A percentile compares a stretch with the other conserved stretches of the same genome.
Evolutionary conservation across 805 yeast species (phyloP).

Genomic region (Cyberlindnera misumaiensis): DNA sequence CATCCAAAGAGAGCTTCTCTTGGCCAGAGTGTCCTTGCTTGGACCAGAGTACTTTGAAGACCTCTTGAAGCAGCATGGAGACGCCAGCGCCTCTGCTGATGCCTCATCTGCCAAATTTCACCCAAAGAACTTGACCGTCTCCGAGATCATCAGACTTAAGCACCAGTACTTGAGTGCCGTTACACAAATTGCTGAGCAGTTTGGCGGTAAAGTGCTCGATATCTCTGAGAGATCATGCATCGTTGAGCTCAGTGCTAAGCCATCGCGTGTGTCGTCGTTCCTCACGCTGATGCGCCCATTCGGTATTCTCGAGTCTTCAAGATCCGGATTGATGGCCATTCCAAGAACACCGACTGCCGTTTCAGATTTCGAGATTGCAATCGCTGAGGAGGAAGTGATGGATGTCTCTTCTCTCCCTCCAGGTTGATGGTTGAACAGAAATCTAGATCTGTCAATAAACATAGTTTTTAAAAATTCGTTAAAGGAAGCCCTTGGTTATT

Average conservation of each 20-base stretch:
- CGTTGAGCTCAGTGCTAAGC: slow-evolving; percentile 92
- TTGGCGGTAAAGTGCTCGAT: slow-evolving; percentile 91
- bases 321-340: slow-evolving; percentile 98
- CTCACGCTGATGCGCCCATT: slow-evolving; percentile 89
- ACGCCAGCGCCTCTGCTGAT: slow-evolving; percentile 26
- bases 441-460: no score
- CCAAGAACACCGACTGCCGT: slow-evolving; percentile 75
- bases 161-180: slow-evolving; percentile 84
- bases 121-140: slow-evolving; percentile 83
- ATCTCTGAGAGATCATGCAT: slow-evolving; percentile 90
- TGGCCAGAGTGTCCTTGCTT: slow-evolving; percentile 86
- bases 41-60: slow-evolving; percentile 99
- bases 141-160: slow-evolving; percentile 91
- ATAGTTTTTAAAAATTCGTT: not conserved
- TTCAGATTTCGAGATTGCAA: slow-evolving; percentile 43
- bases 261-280: slow-evolving; percentile 80
- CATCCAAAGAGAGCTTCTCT: slow-evolving; percentile 81
- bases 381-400: slow-evolving; percentile 62
- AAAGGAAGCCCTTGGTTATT: slow-evolving; percentile 7
- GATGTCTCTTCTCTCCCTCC: slow-evolving; percentile 93
- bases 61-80: slow-evolving; percentile 73
- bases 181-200: slow-evolving; percentile 70
- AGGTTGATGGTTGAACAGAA: slow-evolving; percentile 48
- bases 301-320: slow-evolving; percentile 91
- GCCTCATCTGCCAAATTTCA: slow-evolving; percentile 47